Evolutionary conservation across 179 eudicot genomes (phyloP).

Genomic region (Gypsophila paniculata): DNA sequence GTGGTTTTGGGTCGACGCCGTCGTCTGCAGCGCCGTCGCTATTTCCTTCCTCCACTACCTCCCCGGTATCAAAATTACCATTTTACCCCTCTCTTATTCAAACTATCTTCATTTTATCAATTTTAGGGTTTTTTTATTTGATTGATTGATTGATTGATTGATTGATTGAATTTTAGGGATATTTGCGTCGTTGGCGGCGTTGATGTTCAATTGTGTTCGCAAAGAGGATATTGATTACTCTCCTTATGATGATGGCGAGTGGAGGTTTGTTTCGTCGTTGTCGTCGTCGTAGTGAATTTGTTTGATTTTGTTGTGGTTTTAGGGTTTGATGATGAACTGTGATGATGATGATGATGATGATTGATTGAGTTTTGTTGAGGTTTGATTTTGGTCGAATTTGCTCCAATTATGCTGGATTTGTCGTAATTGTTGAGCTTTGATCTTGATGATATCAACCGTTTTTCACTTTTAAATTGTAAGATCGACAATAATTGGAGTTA

Average conservation of each 20-base stretch:
- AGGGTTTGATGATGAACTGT: neutral
- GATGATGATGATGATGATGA: slow-evolving; percentile 7
- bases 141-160: neutral
- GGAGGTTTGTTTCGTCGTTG: slow-evolving; percentile 54
- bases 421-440: neutral
- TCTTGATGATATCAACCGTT: too few species aligned
- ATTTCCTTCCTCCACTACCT: slow-evolving; percentile 86
- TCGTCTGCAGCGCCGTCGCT: slow-evolving; percentile 72
- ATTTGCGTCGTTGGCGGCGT: slow-evolving; percentile 84
- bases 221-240: slow-evolving; percentile 93
- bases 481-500: too few species aligned
- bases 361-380: neutral
- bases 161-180: slow-evolving; percentile 44
- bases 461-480: too few species aligned
- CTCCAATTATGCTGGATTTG: neutral
- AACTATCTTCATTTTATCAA: neutral
- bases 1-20: slow-evolving; percentile 99
- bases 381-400: neutral
- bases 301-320: too few species aligned
- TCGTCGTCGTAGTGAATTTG: neutral
- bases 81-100: neutral
- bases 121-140: neutral
- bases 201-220: slow-evolving; percentile 91
- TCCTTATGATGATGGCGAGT: slow-evolving; percentile 92
- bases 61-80: slow-evolving; percentile 43